These are phyloP conservation scores for Sanghuangporus baumii DNA, from an alignment of 1,284 basidiomycete species.

Conservation along the genomic window DNA sequence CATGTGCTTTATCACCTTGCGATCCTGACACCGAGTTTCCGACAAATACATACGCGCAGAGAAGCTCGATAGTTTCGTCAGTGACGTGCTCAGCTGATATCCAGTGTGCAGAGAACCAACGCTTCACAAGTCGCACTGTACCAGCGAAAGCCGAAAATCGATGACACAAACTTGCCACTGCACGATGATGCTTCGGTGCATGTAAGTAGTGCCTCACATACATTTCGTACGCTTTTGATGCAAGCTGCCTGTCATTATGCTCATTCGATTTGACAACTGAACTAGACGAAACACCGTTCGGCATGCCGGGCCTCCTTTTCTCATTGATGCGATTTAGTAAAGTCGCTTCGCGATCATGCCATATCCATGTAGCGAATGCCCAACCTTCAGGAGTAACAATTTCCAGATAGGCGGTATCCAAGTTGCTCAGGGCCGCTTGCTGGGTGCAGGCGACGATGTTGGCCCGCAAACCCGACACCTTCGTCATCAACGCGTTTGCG, in stretches of 20 bases:
- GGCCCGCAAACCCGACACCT: constrained; percentile 47
- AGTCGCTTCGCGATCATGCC: constrained; percentile 82
- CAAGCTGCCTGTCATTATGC: constrained; percentile 46
- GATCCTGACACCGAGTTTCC: not conserved
- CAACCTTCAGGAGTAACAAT: constrained; percentile 80
- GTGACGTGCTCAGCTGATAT: constrained; percentile 65
- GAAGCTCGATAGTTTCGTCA: constrained; percentile 79
- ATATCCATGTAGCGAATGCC: constrained; percentile 81
- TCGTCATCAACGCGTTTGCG: constrained; percentile 55
- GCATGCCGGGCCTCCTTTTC: constrained; percentile 29
- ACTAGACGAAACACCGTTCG: constrained; percentile 33
- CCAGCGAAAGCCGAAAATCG: constrained; percentile 76
- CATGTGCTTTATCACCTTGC: constrained; percentile 22
- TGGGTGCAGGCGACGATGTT: constrained; percentile 54
- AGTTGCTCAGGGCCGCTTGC: constrained; percentile 44
- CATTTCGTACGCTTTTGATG: constrained; percentile 57
- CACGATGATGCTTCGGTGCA: constrained; percentile 80
- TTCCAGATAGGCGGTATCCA: constrained; percentile 74
- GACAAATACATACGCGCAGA: constrained; percentile 39
- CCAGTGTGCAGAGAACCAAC: constrained; percentile 93
- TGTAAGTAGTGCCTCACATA: constrained; percentile 73
- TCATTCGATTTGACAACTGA: constrained; percentile 22
- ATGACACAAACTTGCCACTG: constrained; percentile 77
- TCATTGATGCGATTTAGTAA: constrained; percentile 71
- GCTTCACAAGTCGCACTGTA: constrained; percentile 84